Base-by-base conservation (phyloP, 768 basidiomycete species). In the Sarcodon sp. region DNA sequence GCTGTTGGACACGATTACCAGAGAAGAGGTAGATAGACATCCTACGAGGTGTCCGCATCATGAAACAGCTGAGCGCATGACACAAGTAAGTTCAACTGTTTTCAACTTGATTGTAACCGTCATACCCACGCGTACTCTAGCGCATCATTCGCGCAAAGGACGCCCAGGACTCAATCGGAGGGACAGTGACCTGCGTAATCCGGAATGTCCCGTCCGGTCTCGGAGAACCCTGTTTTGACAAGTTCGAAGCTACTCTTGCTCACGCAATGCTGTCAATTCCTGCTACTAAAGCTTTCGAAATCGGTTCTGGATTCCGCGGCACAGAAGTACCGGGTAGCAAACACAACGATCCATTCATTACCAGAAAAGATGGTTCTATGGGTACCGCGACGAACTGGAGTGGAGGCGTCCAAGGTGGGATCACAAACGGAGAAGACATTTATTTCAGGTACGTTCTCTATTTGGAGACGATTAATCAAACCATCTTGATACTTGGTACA, bases 181-280 rank as follows among this genome's bases (percentile, higher is more conserved):
- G 96, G n/a, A 94, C 89, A 2, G 80, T 98, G 47, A 98, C 91
- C 49, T 98, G 96, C 62, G 88, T 98, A 35, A 87, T 99, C 55
- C 86, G 94, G 39, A 80, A 83, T 48, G 80, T 84, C 2, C 96
- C 96, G 43, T 68, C 83, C 15, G 96, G 96, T 7, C 78, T 98
- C 31, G 96, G 96, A 45, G 96, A 98, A 64, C 96, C 96, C 47
- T 86, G 89, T 45, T 98, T 99, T 65, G 93, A 99, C 76, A 98
- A 98, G 66, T 84, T 98, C 63, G 94, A 96, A 66, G 96, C 96
- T 15, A 77, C 77, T 53, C 81, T 99, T 51, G 94, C 78, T 10
- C 96, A 98, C 61, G 96, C 96, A 7, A 98, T 99, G 94, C 77
- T 99, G 46, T 96, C 92, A 47, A 96, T 99, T 59, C 96, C 96